Evolutionary conservation across 345 rosid species (phyloP).

Genomic region (Euclidium syriacum): DNA sequence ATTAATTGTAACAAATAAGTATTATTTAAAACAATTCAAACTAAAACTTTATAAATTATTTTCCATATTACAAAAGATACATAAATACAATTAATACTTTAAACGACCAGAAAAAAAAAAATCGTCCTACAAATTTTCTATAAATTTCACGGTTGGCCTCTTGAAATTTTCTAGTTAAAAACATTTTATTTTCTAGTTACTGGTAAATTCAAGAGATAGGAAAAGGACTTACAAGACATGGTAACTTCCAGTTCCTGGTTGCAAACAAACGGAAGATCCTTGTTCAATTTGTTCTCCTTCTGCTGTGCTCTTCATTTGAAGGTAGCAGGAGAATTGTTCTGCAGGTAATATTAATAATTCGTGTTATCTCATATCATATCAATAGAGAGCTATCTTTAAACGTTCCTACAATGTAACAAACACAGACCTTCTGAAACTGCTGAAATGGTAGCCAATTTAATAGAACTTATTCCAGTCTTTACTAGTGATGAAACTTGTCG

Average conservation of each 20-base stretch:
- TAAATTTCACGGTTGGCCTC: too few species aligned
- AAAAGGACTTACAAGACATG: slow-evolving; percentile 73
- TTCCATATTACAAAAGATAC: too few species aligned
- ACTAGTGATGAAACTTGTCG: slow-evolving; percentile 76
- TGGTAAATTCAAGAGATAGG: background rate
- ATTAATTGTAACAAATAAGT: too few species aligned
- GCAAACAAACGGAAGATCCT: slow-evolving; percentile 61
- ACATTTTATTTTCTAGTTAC: too few species aligned
- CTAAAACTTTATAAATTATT: too few species aligned
- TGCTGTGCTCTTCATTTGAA: slow-evolving; percentile 67
- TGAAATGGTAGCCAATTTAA: slow-evolving; percentile 59
- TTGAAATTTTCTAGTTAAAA: too few species aligned
- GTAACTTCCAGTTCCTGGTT: slow-evolving; percentile 79
- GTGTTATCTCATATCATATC: background rate
- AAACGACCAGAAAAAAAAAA: too few species aligned
- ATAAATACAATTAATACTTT: too few species aligned
- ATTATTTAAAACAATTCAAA: too few species aligned
- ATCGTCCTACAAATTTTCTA: too few species aligned
- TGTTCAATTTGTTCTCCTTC: slow-evolving; percentile 58
- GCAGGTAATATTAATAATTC: slow-evolving; percentile 12
- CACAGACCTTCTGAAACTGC: slow-evolving; percentile 67
- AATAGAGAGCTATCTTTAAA: too few species aligned
- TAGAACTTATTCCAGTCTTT: slow-evolving; percentile 73
- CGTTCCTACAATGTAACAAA: too few species aligned
- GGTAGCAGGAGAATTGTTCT: slow-evolving; percentile 77